A percentile compares a stretch with the other conserved stretches of the same genome.
These are phyloP conservation scores for Chalciporus pseudorubinellus DNA, from an alignment of 768 basidiomycete species.

Conservation along the genomic window DNA sequence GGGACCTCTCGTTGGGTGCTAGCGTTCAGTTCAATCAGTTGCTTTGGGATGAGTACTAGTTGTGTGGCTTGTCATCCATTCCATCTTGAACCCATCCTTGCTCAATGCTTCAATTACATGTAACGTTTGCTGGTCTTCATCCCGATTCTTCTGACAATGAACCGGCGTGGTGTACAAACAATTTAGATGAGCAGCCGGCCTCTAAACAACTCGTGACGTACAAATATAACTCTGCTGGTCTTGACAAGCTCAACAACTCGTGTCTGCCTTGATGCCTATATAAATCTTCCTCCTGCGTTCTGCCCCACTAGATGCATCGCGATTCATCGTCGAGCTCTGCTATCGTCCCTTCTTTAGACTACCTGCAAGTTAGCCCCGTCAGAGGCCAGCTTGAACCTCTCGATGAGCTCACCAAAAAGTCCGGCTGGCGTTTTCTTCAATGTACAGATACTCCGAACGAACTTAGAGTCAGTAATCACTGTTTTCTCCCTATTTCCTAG, in stretches of 20 bases:
- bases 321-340: conserved; percentile 24
- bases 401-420: conserved; percentile 45
- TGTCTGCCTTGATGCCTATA: conserved; percentile 15
- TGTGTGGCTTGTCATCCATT: too few species aligned
- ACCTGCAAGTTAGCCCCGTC: conserved; percentile 62
- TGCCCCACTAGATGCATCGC: conserved; percentile 19
- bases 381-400: conserved; percentile 74
- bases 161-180: conserved; percentile 28
- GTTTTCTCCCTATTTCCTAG: not conserved
- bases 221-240: conserved; percentile 11
- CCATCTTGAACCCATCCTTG: too few species aligned
- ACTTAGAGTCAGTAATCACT: conserved; percentile 51
- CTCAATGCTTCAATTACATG: too few species aligned
- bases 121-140: too few species aligned
- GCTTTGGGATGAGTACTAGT: too few species aligned
- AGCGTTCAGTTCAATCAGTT: too few species aligned
- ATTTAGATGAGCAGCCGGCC: too few species aligned
- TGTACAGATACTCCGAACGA: conserved; percentile 76
- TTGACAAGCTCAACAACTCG: conserved; percentile 6
- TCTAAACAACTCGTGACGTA: conserved; percentile 19
- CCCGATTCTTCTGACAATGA: not conserved
- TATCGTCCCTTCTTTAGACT: conserved; percentile 42
- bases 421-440: conserved; percentile 72
- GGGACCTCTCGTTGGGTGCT: too few species aligned
- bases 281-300: conserved; percentile 6